A percentile compares a stretch with the other conserved stretches of the same genome.
Conservation (phyloP, 306 rosid genomes). For the Rubus idaeus region DNA sequence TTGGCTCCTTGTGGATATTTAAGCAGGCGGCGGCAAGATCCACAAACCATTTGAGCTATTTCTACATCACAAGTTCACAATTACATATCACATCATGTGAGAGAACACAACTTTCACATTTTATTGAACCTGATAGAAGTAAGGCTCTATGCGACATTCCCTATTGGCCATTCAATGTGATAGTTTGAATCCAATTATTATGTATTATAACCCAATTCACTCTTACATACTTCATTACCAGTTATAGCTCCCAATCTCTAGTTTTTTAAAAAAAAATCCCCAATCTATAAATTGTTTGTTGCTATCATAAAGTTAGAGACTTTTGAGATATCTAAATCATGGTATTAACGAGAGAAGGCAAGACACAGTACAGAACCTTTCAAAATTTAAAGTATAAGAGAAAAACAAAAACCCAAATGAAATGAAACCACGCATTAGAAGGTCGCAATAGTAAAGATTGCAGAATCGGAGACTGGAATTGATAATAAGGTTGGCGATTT, state of each 20-base stretch:
- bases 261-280: background rate
- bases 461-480: background rate
- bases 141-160: background rate
- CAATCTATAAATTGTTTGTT: background rate
- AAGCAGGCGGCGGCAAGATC: slow-evolving; percentile 81
- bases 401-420: background rate
- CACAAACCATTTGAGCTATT: slow-evolving; percentile 88
- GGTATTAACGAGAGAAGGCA: too few species aligned
- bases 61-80: slow-evolving; percentile 42
- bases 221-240: background rate
- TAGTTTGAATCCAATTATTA: background rate
- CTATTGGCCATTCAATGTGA: background rate
- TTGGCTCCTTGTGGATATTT: slow-evolving; percentile 66
- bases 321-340: background rate
- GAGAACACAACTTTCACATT: slow-evolving; percentile 2
- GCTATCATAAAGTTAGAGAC: background rate
- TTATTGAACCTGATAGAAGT: background rate
- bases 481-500: background rate
- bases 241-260: background rate
- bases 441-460: background rate
- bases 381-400: background rate
- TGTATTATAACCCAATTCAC: background rate
- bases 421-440: background rate
- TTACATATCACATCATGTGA: slow-evolving; percentile 12
- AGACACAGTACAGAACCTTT: background rate